Evolutionary conservation across 495 filamentous ascomycete species (phyloP), one percentile per base, ranked within the genome.

Genomic region (Podospora pseudoanserina): DNA sequence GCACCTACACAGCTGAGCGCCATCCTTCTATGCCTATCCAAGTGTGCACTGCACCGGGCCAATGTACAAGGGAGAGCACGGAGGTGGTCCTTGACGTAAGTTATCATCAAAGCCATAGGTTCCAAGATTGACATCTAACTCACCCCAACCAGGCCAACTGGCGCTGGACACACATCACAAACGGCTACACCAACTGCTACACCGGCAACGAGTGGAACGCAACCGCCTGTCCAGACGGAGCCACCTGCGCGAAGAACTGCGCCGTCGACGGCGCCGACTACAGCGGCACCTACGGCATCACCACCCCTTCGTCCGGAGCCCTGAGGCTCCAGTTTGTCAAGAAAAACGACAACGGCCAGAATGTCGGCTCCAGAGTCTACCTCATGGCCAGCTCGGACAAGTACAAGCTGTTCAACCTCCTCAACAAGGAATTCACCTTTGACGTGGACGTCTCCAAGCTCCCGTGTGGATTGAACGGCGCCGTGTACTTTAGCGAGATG

Each of bases 391-490:
- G 80, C 70, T 82, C 86, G 5, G 75, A 71, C 39, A 85, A 84
- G 67, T 92, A 92, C 79, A 75, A 87, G 72, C 80, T 84, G 60
- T 86, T 90, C 78, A 79, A 89, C 72, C 83, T 90, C 30, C 78
- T 87, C 63, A 87, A 87, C 78, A 84, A 87, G 74, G 89, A 92
- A 78, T 86, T 92, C 77, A 88, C 87, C 28, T 87, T 92, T 65
- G 87, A 89, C 73, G 88, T 91, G 4, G 89, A 92, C 71, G 83
- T 87, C 58, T 87, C 84, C 58, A 82, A 87, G 64, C 81, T 91
- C 7, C 85, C 87, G 39, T 92, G 89, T 72, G 90, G 89, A 27
- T 82, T 89, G 56, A 91, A 92, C 78, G 89, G 90, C 57, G 89
- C 89, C 39, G 78, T 91, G 15, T 91, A 91, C 81, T 86, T 91